Base-by-base conservation (phyloP, 306 rosid species). In the barrel medic (Medicago truncatula) region DNA sequence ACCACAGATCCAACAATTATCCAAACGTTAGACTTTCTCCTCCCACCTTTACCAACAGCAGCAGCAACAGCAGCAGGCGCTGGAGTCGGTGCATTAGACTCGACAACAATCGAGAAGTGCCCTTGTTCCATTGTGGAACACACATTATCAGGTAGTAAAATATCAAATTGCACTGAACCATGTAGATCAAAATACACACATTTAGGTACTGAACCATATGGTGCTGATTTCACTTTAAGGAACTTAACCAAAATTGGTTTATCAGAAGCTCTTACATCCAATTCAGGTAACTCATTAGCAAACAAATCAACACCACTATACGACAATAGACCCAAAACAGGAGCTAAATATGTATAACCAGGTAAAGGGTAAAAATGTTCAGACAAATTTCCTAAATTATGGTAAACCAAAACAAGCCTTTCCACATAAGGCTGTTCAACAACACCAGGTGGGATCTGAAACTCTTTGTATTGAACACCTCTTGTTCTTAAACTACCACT, bases 371-470 rank as follows among this genome's bases (percentile, higher is more conserved):
- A 89, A 70, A 89, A 82, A 1, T 6, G 16, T 4, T 85, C 85
- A 77, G 91, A 89, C 86, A 81, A 84, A 39, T 87, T 89, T 1
- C 88, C 94, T n/a, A 89, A 49, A 43, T 82, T 89, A 31, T 89
- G 94, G 38, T 89, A 84, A 0, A 89, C 89, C 79, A 89, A 76
- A 15, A 80, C 91, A 74, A 89, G 83, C 83, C 94, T 84, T 41
- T 85, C 68, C 23, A 82, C 88, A 86, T 85, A 89, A 58, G 94
- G 94, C 40, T 87, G 86, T n/a, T 87, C 91, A 52, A 76, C 69
- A 78, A 89, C 83, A 17, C 94, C 91, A 50, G 15, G 17, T 47
- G 94, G 94, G 91, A 89, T 89, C 86, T 84, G 89, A 72, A 89
- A 89, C 67, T 87, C 94, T 39, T 87, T 80, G 81, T 87, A 89